These are phyloP conservation scores for Acer negundo DNA, from an alignment of 345 rosid genomes.

Conservation along the genomic window DNA sequence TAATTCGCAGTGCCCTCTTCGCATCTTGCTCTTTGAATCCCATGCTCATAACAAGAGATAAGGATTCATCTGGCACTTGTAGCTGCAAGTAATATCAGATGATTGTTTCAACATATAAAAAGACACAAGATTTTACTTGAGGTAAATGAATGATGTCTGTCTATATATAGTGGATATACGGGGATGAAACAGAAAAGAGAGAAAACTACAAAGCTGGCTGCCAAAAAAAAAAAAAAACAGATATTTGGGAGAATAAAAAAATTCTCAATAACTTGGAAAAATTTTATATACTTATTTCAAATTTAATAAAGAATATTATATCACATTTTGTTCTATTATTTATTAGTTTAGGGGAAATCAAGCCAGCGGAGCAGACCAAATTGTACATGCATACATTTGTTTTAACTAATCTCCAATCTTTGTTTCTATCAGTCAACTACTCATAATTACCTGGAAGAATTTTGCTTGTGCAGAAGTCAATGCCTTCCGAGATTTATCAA, in stretches of 20 bases:
- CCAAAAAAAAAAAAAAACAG: background rate
- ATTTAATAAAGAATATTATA: too few relatives aligned
- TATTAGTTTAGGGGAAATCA: background rate
- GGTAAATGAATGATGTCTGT: background rate
- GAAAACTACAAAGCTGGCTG: background rate
- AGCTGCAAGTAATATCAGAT: slow-evolving; percentile 51
- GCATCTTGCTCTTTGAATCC: slow-evolving; percentile 79
- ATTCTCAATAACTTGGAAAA: background rate
- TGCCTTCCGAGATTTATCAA: slow-evolving; percentile 56
- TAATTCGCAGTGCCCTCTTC: slow-evolving; percentile 79
- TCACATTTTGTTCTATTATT: background rate
- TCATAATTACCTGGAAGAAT: slow-evolving; percentile 60
- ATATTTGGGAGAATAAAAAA: background rate
- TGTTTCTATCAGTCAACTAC: background rate
- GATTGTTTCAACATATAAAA: background rate
- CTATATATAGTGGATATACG: background rate
- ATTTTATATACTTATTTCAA: background rate
- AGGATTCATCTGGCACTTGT: slow-evolving; percentile 76
- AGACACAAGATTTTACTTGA: background rate
- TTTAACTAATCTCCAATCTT: background rate
- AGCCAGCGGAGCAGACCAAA: background rate
- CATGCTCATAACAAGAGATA: slow-evolving; percentile 81
- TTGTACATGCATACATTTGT: background rate
- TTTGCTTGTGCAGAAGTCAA: slow-evolving; percentile 78
- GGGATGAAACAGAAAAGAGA: background rate